These are phyloP conservation scores for Flueggea neowawraea DNA, from an alignment of 441 rosid genomes.

Conservation along the genomic window DNA sequence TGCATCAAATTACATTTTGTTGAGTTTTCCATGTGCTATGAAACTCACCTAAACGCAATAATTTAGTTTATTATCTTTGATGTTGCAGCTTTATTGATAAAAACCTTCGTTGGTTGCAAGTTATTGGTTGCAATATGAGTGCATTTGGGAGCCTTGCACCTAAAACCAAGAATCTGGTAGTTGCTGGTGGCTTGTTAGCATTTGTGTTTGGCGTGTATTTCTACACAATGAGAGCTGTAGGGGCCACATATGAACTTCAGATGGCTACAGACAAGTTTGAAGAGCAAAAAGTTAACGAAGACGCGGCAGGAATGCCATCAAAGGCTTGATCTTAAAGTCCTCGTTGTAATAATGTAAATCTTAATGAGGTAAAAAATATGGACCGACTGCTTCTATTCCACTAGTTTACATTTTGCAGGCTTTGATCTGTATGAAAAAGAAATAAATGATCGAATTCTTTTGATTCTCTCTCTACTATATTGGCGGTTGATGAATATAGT, in stretches of 20 bases:
- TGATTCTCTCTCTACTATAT: too few species aligned
- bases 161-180: conserved; percentile 66
- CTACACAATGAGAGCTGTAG: conserved; percentile 97
- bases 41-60: too few species aligned
- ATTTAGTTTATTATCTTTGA: too few species aligned
- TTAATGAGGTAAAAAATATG: conserved; percentile 2
- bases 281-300: conserved; percentile 42
- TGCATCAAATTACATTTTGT: too few species aligned
- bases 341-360: conserved; percentile 10
- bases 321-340: conserved; percentile 7
- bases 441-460: too few species aligned
- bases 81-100: conserved; percentile 6
- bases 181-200: conserved; percentile 70
- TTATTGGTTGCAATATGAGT: conserved; percentile 30
- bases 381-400: not conserved
- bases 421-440: not conserved
- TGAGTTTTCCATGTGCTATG: too few species aligned
- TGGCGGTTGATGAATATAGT: too few species aligned
- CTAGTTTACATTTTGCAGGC: not conserved
- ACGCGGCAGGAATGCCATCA: conserved; percentile 20
- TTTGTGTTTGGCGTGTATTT: conserved; percentile 87
- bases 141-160: conserved; percentile 58
- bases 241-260: conserved; percentile 87
- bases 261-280: conserved; percentile 86
- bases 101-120: not conserved